phyloP scores from a whole-genome alignment of 805 yeast genomes.

The Myxozyma neotropica region DNA sequence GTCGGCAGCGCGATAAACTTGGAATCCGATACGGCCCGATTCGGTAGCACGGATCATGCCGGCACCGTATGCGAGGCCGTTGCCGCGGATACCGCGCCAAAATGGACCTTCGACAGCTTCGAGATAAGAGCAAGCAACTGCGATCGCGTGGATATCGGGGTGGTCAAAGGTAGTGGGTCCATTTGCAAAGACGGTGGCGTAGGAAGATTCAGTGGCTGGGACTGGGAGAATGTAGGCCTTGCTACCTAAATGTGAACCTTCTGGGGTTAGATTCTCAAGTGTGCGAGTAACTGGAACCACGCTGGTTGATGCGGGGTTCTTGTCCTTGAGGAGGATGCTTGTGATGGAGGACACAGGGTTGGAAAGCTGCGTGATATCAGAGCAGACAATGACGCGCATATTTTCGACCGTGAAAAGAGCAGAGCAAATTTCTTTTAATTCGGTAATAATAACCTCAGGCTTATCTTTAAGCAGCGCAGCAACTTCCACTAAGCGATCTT shows the following conservation, averaged over 20 bases:
- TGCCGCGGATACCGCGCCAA: constrained; percentile 94
- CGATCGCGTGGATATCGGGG: constrained; percentile 67
- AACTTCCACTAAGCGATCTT: constrained; percentile 54
- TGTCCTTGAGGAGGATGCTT: background rate
- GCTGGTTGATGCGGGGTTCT: constrained; percentile 13
- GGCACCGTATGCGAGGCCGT: constrained; percentile 93
- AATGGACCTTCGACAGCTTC: constrained; percentile 94
- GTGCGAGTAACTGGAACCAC: constrained; percentile 47
- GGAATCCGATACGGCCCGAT: constrained; percentile 65
- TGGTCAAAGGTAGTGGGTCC: constrained; percentile 60
- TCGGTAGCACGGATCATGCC: constrained; percentile 61
- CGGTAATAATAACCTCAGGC: constrained; percentile 52
- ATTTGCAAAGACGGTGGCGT: constrained; percentile 59
- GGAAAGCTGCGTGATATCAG: constrained; percentile 59
- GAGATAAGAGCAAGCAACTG: constrained; percentile 72
- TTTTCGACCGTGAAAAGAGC: constrained; percentile 60
- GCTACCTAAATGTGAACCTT: constrained; percentile 56
- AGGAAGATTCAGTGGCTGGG: constrained; percentile 84
- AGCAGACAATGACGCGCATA: constrained; percentile 68
- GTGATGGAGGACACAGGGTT: constrained; percentile 52
- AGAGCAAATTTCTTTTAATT: constrained; percentile 55
- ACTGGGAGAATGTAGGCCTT: constrained; percentile 67
- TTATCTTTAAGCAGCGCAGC: constrained; percentile 49
- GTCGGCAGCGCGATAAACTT: constrained; percentile 83
- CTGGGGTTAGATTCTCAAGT: constrained; percentile 53